Evolutionary conservation across 306 rosid species (phyloP).

Genomic region (Adenanthera pavonina): DNA sequence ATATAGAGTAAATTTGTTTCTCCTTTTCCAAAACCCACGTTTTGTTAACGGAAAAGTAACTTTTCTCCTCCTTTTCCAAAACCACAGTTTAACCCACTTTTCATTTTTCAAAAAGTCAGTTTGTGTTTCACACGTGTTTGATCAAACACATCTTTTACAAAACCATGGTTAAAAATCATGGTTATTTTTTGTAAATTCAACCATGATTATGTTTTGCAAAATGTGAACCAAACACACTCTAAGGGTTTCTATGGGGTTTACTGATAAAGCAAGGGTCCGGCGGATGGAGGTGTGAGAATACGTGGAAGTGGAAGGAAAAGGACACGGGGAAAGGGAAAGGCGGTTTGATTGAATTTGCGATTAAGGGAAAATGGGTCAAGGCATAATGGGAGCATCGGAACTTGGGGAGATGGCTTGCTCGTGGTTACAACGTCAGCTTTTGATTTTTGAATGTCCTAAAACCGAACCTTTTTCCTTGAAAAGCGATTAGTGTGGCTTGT

Average conservation of each 20-base stretch:
- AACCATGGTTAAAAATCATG: too few relatives aligned
- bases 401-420: slow-evolving; percentile 36
- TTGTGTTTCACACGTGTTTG: too few relatives aligned
- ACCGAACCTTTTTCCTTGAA: background rate
- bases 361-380: background rate
- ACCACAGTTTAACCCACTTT: too few relatives aligned
- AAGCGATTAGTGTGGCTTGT: slow-evolving; percentile 2
- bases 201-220: too few relatives aligned
- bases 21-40: too few relatives aligned
- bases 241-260: slow-evolving; percentile 36
- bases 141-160: too few relatives aligned
- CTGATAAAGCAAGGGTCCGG: slow-evolving; percentile 9
- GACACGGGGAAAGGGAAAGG: slow-evolving; percentile 53
- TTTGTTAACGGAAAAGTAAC: too few relatives aligned
- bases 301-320: slow-evolving; percentile 53
- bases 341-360: slow-evolving; percentile 31
- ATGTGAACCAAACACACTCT: too few relatives aligned
- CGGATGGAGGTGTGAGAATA: background rate
- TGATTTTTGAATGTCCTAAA: background rate
- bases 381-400: background rate
- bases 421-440: background rate
- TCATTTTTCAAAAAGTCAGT: too few relatives aligned
- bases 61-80: too few relatives aligned
- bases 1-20: too few relatives aligned
- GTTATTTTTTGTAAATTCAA: too few relatives aligned